Conservation (phyloP, 2,329 filamentous ascomycete genomes). For the Diaporthe eres region DNA sequence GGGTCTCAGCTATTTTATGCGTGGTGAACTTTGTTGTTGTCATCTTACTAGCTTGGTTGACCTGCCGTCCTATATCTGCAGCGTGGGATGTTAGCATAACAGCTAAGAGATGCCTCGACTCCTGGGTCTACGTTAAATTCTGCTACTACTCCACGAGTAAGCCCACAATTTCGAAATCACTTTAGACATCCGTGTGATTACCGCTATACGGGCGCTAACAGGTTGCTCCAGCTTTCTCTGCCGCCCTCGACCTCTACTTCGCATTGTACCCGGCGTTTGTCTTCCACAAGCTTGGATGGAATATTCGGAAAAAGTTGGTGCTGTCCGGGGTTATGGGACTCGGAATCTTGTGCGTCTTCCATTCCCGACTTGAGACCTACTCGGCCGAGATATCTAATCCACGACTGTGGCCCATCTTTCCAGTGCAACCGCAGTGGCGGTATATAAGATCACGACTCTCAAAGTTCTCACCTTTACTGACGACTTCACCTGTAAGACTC, state of each 20-base stretch:
- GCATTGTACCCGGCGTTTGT: constrained; percentile 9
- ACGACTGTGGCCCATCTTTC: not conserved
- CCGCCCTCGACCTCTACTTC: not conserved
- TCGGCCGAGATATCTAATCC: too few species aligned
- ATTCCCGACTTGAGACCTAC: not conserved
- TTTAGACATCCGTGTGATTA: not conserved
- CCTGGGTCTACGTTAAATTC: constrained; percentile 16
- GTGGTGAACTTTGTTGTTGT: constrained; percentile 10
- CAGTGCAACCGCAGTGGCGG: constrained; percentile 9
- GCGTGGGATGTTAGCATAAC: not conserved
- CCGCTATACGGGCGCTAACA: not conserved
- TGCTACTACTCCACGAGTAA: constrained; percentile 16
- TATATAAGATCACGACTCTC: constrained; percentile 17
- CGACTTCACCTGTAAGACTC: constrained; percentile 18
- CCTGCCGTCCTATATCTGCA: not conserved
- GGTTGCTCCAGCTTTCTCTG: not conserved
- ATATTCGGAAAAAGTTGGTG: not conserved
- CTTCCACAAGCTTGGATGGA: constrained; percentile 9
- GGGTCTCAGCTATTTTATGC: constrained; percentile 3
- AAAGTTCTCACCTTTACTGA: not conserved
- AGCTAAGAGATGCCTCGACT: not conserved
- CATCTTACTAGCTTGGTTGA: not conserved
- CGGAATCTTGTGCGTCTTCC: not conserved
- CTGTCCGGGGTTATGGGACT: constrained; percentile 7
- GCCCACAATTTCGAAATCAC: not conserved